Evolutionary conservation across 805 yeast genomes (phyloP), one percentile per base, ranked within the genome.

Genomic region (Tetrapisispora nanseiensis): DNA sequence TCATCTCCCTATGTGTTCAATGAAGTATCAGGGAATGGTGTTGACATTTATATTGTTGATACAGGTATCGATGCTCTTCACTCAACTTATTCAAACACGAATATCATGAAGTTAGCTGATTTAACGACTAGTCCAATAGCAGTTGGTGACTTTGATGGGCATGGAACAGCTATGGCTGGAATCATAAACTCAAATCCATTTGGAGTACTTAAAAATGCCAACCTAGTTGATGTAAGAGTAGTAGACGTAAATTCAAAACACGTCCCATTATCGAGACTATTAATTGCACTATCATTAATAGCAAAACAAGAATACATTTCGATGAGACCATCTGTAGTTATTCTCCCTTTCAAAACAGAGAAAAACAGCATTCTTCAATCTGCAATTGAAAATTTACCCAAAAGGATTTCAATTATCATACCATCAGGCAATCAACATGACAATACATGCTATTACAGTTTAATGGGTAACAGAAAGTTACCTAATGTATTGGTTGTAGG

Each of bases 81-180:
- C 54, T 75, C 74, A n/a, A 82, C 80, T 33, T 65, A 83, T 54
- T 80, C 72, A 51, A 80, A 77, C 0, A 63, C 90, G 41, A 61
- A 77, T 30, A 72, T 69, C 0, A 53, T 61, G 11, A 56, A 59
- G 34, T 62, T 74, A 16, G 67, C 63, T 0, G 78, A 75, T 43
- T 68, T 72, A 48, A 71, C 78, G 1, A 60, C 44, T n/a, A 49
- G 28, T 11, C 39, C 61, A 12, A 56, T 57, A 21, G 85, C 80
- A 7, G 51, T 48, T 6, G 86, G 84, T 6, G 96, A 89, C 57
- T 64, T 64, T 9, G 80, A 55, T 43, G 96, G 96, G 0, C 97
- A 87, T 59, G 97, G 95, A 0, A 86, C 96, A 1, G 96, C 87
- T 61, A 94, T 89, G 37, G 95, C 96, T 0, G 96, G 96, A 3